Base-by-base conservation (phyloP, 495 filamentous ascomycete genomes). In the Pyrenopolyporus hunteri region DNA sequence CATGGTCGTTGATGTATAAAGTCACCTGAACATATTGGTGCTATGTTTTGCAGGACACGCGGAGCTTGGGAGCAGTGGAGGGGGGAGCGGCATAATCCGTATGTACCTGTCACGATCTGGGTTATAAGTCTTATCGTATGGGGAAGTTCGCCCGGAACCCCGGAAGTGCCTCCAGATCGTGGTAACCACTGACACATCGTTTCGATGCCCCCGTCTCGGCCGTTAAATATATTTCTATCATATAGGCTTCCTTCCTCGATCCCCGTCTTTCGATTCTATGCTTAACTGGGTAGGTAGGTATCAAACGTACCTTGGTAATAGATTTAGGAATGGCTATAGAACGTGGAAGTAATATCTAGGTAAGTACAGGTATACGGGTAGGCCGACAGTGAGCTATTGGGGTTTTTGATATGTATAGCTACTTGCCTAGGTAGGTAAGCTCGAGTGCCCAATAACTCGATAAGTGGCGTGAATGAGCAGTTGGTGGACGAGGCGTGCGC, bases 201-300 rank as follows among this genome's bases (percentile, higher is more conserved):
- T 33, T 23, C 43, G 2, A 46, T 14, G 23, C 29, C 35, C n/a
- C 20, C 40, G 33, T 25, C 35, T 40, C 5, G 16, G 26, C 25
- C n/a, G 25, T 40, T 9, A 20, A 54, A 32, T 19, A n/a, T n/a
- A n/a, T 13, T 19, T 43, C 28, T 44, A 22, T 42, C 1, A 29
- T n/a, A 35, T 19, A 11, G 13, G 10, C 9, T 19, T 16, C 16
- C n/a, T 7, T 13, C 13, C 28, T 31, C 8, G 3, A 20, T n/a
- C n/a, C 8, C 4, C 9, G 6, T 29, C 13, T 2, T 13, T 13
- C n/a, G 20, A 42, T 13, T 26, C 2, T 46, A 46, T 46, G 23
- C 42, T 20, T 32, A 32, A 29, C 51, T 28, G 11, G 9, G 51
- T n/a, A 42, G n/a, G n/a, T n/a, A n/a, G n/a, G n/a, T n/a, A n/a